A percentile compares a stretch with the other conserved stretches of the same genome.
These are phyloP conservation scores for Halenospora varia DNA, from an alignment of 495 filamentous ascomycete species.

Conservation along the genomic window DNA sequence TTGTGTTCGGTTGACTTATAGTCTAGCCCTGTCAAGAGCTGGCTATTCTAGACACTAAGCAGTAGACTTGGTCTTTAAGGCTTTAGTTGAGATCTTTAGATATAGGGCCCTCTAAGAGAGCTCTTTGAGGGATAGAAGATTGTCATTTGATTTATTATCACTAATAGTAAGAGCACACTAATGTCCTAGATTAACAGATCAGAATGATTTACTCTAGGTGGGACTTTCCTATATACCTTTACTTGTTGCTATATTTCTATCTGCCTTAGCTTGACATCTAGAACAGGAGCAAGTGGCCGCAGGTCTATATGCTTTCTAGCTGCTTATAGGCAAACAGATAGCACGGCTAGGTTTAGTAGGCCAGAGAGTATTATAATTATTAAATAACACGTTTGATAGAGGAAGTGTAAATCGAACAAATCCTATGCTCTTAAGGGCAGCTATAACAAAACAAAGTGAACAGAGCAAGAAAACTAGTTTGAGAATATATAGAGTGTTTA, in stretches of 20 bases:
- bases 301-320: conserved; percentile 4
- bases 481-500: conserved; percentile 11
- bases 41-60: conserved; percentile 16
- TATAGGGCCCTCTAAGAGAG: conserved; percentile 3
- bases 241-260: too few relatives aligned
- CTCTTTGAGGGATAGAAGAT: conserved; percentile 20
- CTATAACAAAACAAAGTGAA: too few relatives aligned
- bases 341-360: conserved; percentile 5
- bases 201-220: too few relatives aligned
- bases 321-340: neutral
- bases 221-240: too few relatives aligned
- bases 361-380: conserved; percentile 3
- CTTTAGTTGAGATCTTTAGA: conserved; percentile 14
- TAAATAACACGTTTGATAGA: conserved; percentile 8
- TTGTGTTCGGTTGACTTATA: conserved; percentile 7
- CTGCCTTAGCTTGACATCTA: conserved; percentile 3
- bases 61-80: conserved; percentile 11
- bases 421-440: conserved; percentile 12
- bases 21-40: conserved; percentile 16
- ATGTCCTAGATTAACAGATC: too few relatives aligned
- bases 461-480: conserved; percentile 15
- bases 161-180: conserved; percentile 11
- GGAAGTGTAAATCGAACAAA: conserved; percentile 19
- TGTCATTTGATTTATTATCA: conserved; percentile 13
- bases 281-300: conserved; percentile 4